Percentiles rank a stretch among this genome's conserved stretches.
These are phyloP conservation scores for Alnus glutinosa DNA, from an alignment of 306 rosid species.

Conservation along the genomic window DNA sequence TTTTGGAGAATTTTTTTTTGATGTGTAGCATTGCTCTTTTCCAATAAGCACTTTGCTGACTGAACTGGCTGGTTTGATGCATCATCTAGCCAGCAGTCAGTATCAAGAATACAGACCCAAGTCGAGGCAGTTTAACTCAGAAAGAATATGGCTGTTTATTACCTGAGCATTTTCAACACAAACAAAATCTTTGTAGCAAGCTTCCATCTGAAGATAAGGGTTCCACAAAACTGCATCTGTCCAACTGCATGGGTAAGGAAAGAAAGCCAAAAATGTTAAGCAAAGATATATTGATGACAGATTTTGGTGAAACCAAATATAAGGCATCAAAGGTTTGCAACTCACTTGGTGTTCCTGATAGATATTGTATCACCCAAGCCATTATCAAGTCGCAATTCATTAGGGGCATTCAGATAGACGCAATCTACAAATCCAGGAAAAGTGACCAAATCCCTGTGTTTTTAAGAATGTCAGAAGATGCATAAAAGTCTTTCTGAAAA, in stretches of 20 bases:
- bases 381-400: slow-evolving; percentile 73
- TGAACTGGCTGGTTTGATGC: not conserved
- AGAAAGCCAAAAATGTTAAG: slow-evolving; percentile 22
- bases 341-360: slow-evolving; percentile 78
- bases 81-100: not conserved
- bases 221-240: slow-evolving; percentile 96
- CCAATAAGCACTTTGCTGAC: not conserved
- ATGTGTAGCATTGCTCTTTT: not conserved
- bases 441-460: slow-evolving; percentile 70
- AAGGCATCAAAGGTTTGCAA: slow-evolving; percentile 20
- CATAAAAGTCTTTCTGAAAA: slow-evolving; percentile 1
- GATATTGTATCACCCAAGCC: slow-evolving; percentile 85
- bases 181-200: slow-evolving; percentile 88
- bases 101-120: not conserved
- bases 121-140: not conserved
- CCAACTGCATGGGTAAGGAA: slow-evolving; percentile 61
- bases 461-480: slow-evolving; percentile 17
- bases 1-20: too few species aligned
- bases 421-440: slow-evolving; percentile 99
- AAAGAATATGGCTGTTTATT: slow-evolving; percentile 26
- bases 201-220: slow-evolving; percentile 89
- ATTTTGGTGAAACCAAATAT: slow-evolving; percentile 26
- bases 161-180: slow-evolving; percentile 99
- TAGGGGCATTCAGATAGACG: slow-evolving; percentile 66
- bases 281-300: not conserved